These are phyloP conservation scores for Oxyria digyna DNA, from an alignment of 148 eudicot genomes.

Conservation along the genomic window DNA sequence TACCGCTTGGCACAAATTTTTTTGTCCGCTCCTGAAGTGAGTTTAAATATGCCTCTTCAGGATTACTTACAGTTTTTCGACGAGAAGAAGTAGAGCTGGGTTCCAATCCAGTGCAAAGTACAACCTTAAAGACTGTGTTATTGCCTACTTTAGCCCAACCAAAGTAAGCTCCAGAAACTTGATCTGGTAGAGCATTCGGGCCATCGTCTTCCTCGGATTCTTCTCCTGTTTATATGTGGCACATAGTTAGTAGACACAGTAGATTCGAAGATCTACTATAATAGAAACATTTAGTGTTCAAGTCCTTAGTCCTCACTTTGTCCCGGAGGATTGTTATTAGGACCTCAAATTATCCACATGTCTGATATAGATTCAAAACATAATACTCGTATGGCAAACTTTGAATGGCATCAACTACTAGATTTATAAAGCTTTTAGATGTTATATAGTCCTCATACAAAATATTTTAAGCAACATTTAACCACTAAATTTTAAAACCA, in stretches of 20 bases:
- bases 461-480: no score
- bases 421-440: no score
- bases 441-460: no score
- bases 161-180: slow-evolving; percentile 53
- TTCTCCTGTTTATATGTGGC: background rate
- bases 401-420: background rate
- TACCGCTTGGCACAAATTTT: no score
- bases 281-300: background rate
- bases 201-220: slow-evolving; percentile 23
- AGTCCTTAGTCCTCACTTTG: no score
- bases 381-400: no score
- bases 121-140: slow-evolving; percentile 26
- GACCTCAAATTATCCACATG: background rate
- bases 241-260: background rate
- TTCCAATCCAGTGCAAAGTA: slow-evolving; percentile 37
- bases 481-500: no score
- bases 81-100: slow-evolving; percentile 16
- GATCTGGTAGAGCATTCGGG: slow-evolving; percentile 40
- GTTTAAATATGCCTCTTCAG: no score
- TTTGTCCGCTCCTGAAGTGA: no score
- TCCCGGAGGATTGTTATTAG: no score
- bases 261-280: background rate
- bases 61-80: slow-evolving; percentile 33
- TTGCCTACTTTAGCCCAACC: slow-evolving; percentile 52
- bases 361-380: no score